Conservation (phyloP, 306 rosid species). For the Fragaria iinumae region DNA sequence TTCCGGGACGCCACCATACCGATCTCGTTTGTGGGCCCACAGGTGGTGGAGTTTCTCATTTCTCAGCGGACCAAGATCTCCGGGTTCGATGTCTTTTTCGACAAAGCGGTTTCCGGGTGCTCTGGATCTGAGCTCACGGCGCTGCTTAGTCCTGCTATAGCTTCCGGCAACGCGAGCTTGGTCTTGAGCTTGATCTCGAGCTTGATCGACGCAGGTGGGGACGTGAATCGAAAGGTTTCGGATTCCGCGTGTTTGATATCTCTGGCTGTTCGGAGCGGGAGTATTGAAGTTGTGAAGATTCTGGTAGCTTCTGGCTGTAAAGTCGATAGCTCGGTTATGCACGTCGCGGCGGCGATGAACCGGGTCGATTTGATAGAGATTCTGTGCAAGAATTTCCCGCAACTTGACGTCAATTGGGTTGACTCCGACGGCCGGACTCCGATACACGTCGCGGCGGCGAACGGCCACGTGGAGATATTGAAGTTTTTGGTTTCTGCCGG, state of each 20-base stretch:
- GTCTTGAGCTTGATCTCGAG: conserved; percentile 44
- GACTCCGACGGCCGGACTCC: conserved; percentile 50
- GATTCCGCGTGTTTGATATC: conserved; percentile 40
- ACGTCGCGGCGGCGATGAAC: conserved; percentile 51
- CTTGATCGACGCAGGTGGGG: conserved; percentile 60
- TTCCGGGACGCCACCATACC: conserved; percentile 74
- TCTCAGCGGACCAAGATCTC: conserved; percentile 25
- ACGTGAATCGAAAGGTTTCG: conserved; percentile 37
- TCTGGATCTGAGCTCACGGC: conserved; percentile 41
- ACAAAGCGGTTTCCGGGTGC: conserved; percentile 56
- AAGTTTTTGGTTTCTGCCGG: conserved; percentile 46
- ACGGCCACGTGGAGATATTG: conserved; percentile 48
- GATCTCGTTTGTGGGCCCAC: conserved; percentile 59
- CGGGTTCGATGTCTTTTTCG: conserved; percentile 24
- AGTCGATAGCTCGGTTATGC: conserved; percentile 39
- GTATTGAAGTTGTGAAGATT: conserved; percentile 40
- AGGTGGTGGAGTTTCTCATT: conserved; percentile 51
- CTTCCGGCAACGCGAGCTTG: conserved; percentile 32
- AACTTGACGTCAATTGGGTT: conserved; percentile 37
- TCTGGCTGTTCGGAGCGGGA: conserved; percentile 40
- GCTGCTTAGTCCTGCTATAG: conserved; percentile 46
- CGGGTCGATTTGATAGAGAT: conserved; percentile 58
- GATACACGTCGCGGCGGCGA: conserved; percentile 59
- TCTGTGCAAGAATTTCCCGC: conserved; percentile 19
- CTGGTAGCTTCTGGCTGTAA: conserved; percentile 48